Conservation (phyloP, 345 rosid genomes). For the Aquilaria malaccensis region DNA sequence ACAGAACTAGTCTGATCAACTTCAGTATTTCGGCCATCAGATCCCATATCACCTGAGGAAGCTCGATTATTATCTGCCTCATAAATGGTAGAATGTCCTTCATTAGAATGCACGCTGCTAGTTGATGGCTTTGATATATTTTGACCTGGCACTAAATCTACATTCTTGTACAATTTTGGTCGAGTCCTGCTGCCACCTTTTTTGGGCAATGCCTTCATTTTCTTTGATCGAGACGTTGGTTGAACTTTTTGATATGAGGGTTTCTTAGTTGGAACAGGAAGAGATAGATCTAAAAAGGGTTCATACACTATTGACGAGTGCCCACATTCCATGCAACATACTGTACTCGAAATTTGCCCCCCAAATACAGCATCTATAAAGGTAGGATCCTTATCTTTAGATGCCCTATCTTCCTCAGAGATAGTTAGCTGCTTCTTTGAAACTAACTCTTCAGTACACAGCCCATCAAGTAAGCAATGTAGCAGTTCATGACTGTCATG, state of each 20-base stretch:
- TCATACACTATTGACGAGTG: constrained; percentile 85
- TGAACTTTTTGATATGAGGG: constrained; percentile 40
- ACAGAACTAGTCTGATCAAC: constrained; percentile 19
- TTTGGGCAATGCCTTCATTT: constrained; percentile 63
- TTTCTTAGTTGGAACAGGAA: constrained; percentile 84
- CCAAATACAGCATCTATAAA: constrained; percentile 79
- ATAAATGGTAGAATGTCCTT: constrained; percentile 14
- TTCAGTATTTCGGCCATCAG: constrained; percentile 17
- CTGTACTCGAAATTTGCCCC: constrained; percentile 82
- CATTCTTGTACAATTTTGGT: constrained; percentile 39
- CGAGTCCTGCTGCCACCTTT: constrained; percentile 36
- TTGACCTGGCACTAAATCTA: constrained; percentile 26
- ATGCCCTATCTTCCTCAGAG: constrained; percentile 23
- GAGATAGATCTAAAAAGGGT: constrained; percentile 91
- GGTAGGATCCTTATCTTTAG: constrained; percentile 37
- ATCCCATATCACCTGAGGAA: constrained; percentile 20
- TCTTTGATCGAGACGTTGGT: constrained; percentile 53
- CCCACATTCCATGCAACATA: constrained; percentile 79
- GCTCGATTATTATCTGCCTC: constrained; percentile 16
- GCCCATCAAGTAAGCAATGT: constrained; percentile 70
- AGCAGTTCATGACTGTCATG: constrained; percentile 98
- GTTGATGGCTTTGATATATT: constrained; percentile 23
- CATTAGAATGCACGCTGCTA: constrained; percentile 18
- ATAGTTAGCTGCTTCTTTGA: constrained; percentile 35
- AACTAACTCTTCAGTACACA: constrained; percentile 72